phyloP scores from a whole-genome alignment of 331 rosid genomes.

The Malus hybrid region DNA sequence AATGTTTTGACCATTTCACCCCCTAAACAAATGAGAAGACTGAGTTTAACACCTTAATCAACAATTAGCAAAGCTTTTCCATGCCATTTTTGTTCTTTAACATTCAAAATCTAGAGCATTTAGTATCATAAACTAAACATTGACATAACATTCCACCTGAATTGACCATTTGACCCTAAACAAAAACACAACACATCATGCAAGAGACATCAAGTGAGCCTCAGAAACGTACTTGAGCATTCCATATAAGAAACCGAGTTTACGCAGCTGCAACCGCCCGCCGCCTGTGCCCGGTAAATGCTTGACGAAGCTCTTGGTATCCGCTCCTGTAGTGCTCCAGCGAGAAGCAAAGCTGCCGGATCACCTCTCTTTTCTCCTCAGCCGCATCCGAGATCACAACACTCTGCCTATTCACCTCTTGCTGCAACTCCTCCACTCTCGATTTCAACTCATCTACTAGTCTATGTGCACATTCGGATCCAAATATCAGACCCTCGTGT shows the following conservation, averaged over 20 bases:
- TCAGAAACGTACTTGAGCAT: neutral
- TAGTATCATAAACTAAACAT: neutral
- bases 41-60: neutral
- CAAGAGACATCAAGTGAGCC: slow-evolving; percentile 2
- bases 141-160: neutral
- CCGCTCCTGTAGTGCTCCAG: slow-evolving; percentile 24
- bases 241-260: neutral
- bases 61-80: neutral
- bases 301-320: slow-evolving; percentile 61
- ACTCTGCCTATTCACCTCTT: too few species aligned
- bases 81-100: neutral
- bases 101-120: neutral
- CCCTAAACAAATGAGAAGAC: neutral
- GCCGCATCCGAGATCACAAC: too few species aligned
- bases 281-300: slow-evolving; percentile 34
- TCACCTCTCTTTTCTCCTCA: too few species aligned
- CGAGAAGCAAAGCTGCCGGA: too few species aligned
- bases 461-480: too few species aligned
- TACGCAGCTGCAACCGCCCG: slow-evolving; percentile 35
- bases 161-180: neutral
- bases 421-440: too few species aligned
- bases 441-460: too few species aligned
- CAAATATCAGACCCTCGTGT: too few species aligned
- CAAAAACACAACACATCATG: slow-evolving; percentile 4
- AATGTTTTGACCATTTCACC: neutral